Conservation (phyloP, 805 yeast genomes). For the Sugiyamaella boreocaroliniensis region DNA sequence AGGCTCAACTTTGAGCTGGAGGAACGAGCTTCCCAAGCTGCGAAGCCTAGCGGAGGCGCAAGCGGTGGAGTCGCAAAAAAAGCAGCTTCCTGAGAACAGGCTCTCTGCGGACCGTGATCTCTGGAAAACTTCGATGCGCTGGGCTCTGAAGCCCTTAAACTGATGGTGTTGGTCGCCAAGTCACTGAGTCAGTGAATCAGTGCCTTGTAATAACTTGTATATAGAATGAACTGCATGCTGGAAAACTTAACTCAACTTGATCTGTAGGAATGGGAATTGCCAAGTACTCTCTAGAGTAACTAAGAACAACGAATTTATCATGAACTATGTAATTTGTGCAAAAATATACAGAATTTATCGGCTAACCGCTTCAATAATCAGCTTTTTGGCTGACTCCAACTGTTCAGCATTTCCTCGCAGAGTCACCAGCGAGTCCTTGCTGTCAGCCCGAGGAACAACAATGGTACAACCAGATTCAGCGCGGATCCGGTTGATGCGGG, state of each 20-base stretch:
- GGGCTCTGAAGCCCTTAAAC: neutral
- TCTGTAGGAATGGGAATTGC: neutral
- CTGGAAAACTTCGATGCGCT: neutral
- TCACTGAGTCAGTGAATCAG: neutral
- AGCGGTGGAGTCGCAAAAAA: neutral
- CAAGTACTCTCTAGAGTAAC: neutral
- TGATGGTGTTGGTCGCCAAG: too few relatives aligned
- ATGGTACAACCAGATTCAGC: slow-evolving; percentile 50
- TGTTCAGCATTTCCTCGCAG: slow-evolving; percentile 55
- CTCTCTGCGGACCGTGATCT: neutral
- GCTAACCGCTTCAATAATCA: slow-evolving; percentile 29
- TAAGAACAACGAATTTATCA: neutral
- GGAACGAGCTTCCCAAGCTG: slow-evolving; percentile 8
- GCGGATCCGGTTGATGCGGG: slow-evolving; percentile 57
- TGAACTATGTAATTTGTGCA: slow-evolving; percentile 1
- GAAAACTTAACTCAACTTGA: neutral
- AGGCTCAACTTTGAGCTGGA: slow-evolving; percentile 74
- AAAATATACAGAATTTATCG: neutral
- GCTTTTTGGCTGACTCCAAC: slow-evolving; percentile 44
- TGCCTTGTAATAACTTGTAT: neutral
- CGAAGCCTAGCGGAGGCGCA: neutral
- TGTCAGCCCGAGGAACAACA: slow-evolving; percentile 54
- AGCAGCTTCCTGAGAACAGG: neutral
- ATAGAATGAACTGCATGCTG: neutral
- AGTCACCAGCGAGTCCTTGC: slow-evolving; percentile 47